phyloP scores from a whole-genome alignment of 2,329 filamentous ascomycete genomes.

The Talaromyces sp. region DNA sequence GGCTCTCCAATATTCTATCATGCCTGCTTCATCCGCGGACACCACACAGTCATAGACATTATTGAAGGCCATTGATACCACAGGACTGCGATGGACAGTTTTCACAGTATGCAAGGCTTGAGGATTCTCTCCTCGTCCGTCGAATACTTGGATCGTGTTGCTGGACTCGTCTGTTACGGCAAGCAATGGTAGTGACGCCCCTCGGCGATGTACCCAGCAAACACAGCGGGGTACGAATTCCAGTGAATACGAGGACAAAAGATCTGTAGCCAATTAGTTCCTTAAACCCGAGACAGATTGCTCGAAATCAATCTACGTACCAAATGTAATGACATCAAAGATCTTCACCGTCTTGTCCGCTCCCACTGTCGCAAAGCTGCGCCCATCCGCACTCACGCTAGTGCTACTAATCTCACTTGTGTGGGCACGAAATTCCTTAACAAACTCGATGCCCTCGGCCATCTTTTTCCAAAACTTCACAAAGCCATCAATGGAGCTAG shows the following conservation, averaged over 20 bases:
- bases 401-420: slow-evolving; percentile 80
- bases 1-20: slow-evolving; percentile 96
- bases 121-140: slow-evolving; percentile 81
- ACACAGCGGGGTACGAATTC: slow-evolving; percentile 75
- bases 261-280: slow-evolving; percentile 53
- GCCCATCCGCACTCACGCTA: slow-evolving; percentile 83
- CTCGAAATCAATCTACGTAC: slow-evolving; percentile 35
- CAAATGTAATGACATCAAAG: slow-evolving; percentile 77
- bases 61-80: slow-evolving; percentile 88
- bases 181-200: slow-evolving; percentile 82
- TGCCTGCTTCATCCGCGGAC: slow-evolving; percentile 84
- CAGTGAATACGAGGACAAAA: slow-evolving; percentile 79
- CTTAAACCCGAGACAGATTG: neutral
- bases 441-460: slow-evolving; percentile 87
- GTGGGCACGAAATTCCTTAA: slow-evolving; percentile 96
- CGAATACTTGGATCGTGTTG: slow-evolving; percentile 78
- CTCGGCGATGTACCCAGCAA: slow-evolving; percentile 89
- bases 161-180: slow-evolving; percentile 78
- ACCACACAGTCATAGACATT: slow-evolving; percentile 85
- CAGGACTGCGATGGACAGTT: slow-evolving; percentile 77
- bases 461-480: slow-evolving; percentile 99
- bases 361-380: slow-evolving; percentile 90
- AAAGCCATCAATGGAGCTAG: slow-evolving; percentile 88
- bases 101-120: slow-evolving; percentile 76
- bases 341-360: slow-evolving; percentile 52